Percentiles rank a stretch among this genome's conserved stretches.
These are phyloP conservation scores for Kalmusia sp. DNA, from an alignment of 2,329 filamentous ascomycete species.

Conservation along the genomic window DNA sequence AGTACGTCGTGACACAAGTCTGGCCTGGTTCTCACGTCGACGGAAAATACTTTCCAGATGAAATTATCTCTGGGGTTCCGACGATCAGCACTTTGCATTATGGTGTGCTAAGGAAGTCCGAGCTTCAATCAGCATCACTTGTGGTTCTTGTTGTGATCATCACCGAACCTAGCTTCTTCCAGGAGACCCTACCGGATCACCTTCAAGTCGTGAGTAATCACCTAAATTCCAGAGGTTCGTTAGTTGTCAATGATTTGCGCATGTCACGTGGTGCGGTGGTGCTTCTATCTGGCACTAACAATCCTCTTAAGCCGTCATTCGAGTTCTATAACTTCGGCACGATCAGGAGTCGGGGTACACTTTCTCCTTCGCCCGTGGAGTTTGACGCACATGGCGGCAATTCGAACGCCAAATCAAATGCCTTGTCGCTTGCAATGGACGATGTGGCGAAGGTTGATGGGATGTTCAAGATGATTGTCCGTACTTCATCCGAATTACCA, in stretches of 20 bases:
- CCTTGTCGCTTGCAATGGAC: no score
- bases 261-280: constrained; percentile 3
- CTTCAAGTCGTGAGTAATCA: not conserved
- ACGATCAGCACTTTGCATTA: not conserved
- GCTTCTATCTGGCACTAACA: constrained; percentile 1
- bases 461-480: no score
- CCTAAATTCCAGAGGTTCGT: not conserved
- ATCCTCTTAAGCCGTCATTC: constrained; percentile 4
- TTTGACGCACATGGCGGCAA: no score
- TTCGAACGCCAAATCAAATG: no score
- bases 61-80: not conserved
- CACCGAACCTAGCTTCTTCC: not conserved
- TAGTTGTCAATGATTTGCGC: not conserved
- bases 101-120: not conserved
- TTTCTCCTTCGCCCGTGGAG: no score
- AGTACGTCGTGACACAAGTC: not conserved
- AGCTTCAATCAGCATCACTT: not conserved
- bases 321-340: constrained; percentile 19
- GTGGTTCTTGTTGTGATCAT: not conserved
- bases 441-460: no score
- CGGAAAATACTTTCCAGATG: not conserved
- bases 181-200: not conserved
- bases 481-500: no score
- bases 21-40: not conserved
- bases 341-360: no score